These are phyloP conservation scores for Amylostereum chailletii DNA, from an alignment of 1,284 basidiomycete species.

Conservation along the genomic window DNA sequence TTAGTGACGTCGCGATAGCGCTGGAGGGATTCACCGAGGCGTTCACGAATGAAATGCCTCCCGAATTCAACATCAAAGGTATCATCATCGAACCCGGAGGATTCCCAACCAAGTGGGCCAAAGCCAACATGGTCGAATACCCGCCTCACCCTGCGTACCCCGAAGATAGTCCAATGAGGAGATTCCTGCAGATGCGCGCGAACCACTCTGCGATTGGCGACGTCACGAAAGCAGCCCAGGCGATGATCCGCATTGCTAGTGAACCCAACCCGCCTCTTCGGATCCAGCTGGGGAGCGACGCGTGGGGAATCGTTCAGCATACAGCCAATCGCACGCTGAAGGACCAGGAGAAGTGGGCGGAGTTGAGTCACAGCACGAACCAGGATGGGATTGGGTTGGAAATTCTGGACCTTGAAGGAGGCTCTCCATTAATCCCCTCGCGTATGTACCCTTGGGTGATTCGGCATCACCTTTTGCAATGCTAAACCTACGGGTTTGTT, in stretches of 20 bases:
- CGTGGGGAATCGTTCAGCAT: slow-evolving; percentile 17
- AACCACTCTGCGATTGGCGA: slow-evolving; percentile 9
- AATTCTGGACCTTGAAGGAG: background rate
- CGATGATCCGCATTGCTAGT: slow-evolving; percentile 15
- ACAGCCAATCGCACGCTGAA: slow-evolving; percentile 20
- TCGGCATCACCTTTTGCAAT: no score
- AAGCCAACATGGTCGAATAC: slow-evolving; percentile 6
- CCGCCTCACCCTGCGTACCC: slow-evolving; percentile 14
- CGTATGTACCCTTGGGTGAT: no score
- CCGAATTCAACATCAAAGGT: slow-evolving; percentile 24
- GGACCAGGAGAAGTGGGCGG: slow-evolving; percentile 20
- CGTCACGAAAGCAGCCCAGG: slow-evolving; percentile 12
- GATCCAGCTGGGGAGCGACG: slow-evolving; percentile 25
- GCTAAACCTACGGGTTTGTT: no score
- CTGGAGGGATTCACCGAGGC: slow-evolving; percentile 26
- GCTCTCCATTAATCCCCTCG: no score
- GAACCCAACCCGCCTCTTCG: slow-evolving; percentile 22
- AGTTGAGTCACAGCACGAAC: slow-evolving; percentile 22
- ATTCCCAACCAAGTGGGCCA: slow-evolving; percentile 22
- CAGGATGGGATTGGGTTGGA: slow-evolving; percentile 16
- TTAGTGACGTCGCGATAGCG: slow-evolving; percentile 14
- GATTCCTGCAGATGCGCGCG: slow-evolving; percentile 4
- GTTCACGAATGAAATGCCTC: slow-evolving; percentile 19
- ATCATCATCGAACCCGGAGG: slow-evolving; percentile 28
- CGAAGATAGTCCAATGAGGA: slow-evolving; percentile 5